Percentiles rank a stretch among this genome's conserved stretches.
Evolutionary conservation across 2,329 filamentous ascomycete genomes (phyloP).

Genomic region (Neodidymelliopsis sp.): DNA sequence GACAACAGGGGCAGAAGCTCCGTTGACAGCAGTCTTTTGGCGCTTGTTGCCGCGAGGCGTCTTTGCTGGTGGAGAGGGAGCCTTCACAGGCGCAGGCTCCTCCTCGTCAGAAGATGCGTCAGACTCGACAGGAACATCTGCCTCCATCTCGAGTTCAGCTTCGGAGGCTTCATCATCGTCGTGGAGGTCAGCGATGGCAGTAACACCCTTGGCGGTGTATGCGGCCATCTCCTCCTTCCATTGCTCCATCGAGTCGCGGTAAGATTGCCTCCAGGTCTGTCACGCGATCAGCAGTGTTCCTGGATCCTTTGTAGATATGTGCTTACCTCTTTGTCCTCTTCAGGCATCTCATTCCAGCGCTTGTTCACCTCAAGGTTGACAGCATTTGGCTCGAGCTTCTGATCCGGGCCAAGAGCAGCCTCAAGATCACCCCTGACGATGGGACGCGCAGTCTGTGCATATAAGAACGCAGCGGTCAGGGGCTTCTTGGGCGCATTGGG

Average conservation of each 20-base stretch:
- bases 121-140: conserved; percentile 47
- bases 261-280: conserved; percentile 57
- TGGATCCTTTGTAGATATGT: neutral
- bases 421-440: conserved; percentile 75
- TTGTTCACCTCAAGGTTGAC: conserved; percentile 87
- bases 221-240: conserved; percentile 64
- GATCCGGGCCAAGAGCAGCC: conserved; percentile 62
- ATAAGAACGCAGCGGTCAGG: conserved; percentile 93
- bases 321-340: conserved; percentile 73
- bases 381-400: conserved; percentile 81
- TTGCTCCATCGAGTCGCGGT: conserved; percentile 59
- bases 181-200: conserved; percentile 53
- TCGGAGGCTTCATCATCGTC: conserved; percentile 51
- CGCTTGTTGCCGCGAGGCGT: conserved; percentile 48
- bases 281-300: neutral
- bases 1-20: conserved; percentile 28
- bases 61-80: conserved; percentile 47
- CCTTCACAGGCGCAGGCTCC: conserved; percentile 43
- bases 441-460: conserved; percentile 85
- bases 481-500: conserved; percentile 95
- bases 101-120: conserved; percentile 51
- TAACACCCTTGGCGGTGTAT: conserved; percentile 60
- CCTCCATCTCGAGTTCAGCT: conserved; percentile 42
- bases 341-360: conserved; percentile 81
- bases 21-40: conserved; percentile 46